phyloP scores from a whole-genome alignment of 164 flowering plant species.

The Pachysandra terminalis region DNA sequence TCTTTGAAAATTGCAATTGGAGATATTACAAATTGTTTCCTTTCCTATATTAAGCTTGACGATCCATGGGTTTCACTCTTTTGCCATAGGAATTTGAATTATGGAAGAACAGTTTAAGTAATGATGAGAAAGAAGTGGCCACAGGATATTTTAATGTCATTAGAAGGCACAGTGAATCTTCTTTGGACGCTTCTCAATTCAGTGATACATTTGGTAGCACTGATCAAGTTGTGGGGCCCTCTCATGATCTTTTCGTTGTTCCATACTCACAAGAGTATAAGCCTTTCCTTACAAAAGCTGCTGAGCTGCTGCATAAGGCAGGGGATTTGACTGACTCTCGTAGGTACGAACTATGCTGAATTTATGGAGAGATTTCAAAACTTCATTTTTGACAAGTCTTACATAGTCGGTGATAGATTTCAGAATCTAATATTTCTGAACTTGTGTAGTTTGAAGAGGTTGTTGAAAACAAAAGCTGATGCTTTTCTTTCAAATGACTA shows the following conservation, averaged over 20 bases:
- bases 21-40: not conserved
- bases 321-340: constrained; percentile 65
- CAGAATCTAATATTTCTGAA: constrained; percentile 4
- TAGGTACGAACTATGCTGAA: constrained; percentile 41
- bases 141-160: constrained; percentile 76
- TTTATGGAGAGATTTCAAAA: no score
- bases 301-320: constrained; percentile 81
- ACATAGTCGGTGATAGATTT: not conserved
- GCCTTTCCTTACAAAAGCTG: constrained; percentile 50
- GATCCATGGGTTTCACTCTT: constrained; percentile 8
- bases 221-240: constrained; percentile 15
- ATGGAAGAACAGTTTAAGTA: constrained; percentile 61
- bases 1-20: not conserved
- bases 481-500: constrained; percentile 93
- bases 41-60: not conserved
- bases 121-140: constrained; percentile 55
- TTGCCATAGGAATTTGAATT: constrained; percentile 71
- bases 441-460: constrained; percentile 71
- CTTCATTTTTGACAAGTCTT: not conserved
- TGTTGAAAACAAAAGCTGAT: constrained; percentile 78
- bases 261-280: constrained; percentile 72
- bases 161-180: constrained; percentile 56
- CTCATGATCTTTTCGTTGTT: constrained; percentile 50
- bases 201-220: constrained; percentile 9
- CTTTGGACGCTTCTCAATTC: constrained; percentile 28